These are phyloP conservation scores for Hortiboletus campestris DNA, from an alignment of 768 basidiomycete genomes.

Conservation along the genomic window DNA sequence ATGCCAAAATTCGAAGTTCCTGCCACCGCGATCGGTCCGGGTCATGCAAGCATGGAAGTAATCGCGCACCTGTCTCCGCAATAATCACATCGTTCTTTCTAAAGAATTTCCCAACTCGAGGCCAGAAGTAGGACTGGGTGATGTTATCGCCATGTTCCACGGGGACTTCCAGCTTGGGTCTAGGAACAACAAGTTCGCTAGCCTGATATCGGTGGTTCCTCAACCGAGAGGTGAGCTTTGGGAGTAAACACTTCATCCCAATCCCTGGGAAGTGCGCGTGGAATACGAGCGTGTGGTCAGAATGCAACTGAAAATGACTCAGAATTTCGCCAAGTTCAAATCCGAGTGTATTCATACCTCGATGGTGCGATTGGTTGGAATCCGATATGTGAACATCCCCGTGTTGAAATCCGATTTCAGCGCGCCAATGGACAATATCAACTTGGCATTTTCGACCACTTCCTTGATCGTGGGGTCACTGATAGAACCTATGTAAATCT, in stretches of 20 bases:
- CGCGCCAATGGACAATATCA: conserved; percentile 71
- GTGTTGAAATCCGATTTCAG: conserved; percentile 85
- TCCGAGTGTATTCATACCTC: conserved; percentile 46
- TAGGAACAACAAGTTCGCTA: conserved; percentile 45
- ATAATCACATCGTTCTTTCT: conserved; percentile 70
- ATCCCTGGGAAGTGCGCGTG: conserved; percentile 62
- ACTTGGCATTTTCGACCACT: conserved; percentile 69
- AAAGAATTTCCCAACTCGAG: conserved; percentile 72
- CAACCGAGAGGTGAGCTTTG: conserved; percentile 61
- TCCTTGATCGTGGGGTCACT: conserved; percentile 65
- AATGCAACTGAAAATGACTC: conserved; percentile 58
- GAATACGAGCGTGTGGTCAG: conserved; percentile 64
- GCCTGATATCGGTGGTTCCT: conserved; percentile 41
- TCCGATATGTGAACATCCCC: conserved; percentile 79
- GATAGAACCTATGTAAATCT: conserved; percentile 78
- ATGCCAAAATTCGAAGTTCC: conserved; percentile 86
- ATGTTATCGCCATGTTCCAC: conserved; percentile 53
- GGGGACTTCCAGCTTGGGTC: conserved; percentile 42
- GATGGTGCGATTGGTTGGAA: conserved; percentile 55
- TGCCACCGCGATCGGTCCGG: conserved; percentile 11
- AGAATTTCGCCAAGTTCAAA: not conserved
- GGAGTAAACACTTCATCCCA: conserved; percentile 77
- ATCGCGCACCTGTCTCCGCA: conserved; percentile 71
- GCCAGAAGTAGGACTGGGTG: conserved; percentile 84
- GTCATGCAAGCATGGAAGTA: not conserved